phyloP scores from a whole-genome alignment of 2,329 filamentous ascomycete genomes.

The Aureobasidium melanogenum region DNA sequence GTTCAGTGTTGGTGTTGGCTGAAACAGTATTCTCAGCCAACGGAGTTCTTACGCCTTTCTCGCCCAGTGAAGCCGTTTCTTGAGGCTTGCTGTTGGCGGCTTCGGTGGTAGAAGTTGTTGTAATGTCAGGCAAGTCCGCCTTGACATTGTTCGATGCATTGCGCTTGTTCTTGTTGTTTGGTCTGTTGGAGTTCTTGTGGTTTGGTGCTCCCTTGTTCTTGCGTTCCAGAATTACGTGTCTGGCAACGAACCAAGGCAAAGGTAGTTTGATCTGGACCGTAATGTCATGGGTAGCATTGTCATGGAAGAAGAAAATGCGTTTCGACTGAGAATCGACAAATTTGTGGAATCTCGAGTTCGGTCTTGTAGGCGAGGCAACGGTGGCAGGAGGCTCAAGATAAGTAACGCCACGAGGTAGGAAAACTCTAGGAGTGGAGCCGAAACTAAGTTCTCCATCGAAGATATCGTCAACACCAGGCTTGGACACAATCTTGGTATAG shows the following conservation, averaged over 20 bases:
- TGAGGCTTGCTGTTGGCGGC: neutral
- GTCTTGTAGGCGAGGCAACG: neutral
- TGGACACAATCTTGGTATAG: conserved; percentile 27
- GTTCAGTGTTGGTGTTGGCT: neutral
- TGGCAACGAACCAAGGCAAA: neutral
- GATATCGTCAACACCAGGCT: conserved; percentile 32
- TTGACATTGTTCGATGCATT: neutral
- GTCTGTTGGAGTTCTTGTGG: neutral
- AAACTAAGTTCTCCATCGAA: conserved; percentile 39
- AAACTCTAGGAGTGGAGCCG: conserved; percentile 34
- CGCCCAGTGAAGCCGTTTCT: neutral
- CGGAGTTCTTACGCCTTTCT: neutral
- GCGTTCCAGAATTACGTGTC: neutral
- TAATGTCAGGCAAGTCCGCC: neutral
- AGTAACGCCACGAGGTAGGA: conserved; percentile 20
- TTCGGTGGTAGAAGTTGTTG: neutral
- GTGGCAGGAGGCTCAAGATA: conserved; percentile 16
- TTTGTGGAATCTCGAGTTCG: conserved; percentile 3
- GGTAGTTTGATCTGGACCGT: conserved; percentile 4
- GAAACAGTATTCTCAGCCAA: neutral
- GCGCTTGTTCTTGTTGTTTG: conserved; percentile 11
- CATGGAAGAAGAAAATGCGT: neutral
- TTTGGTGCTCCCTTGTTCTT: neutral
- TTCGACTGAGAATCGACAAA: conserved; percentile 1
- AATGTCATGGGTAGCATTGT: neutral